phyloP scores from a whole-genome alignment of 1,284 basidiomycete genomes.

The Sanguinoderma infundibulare region DNA sequence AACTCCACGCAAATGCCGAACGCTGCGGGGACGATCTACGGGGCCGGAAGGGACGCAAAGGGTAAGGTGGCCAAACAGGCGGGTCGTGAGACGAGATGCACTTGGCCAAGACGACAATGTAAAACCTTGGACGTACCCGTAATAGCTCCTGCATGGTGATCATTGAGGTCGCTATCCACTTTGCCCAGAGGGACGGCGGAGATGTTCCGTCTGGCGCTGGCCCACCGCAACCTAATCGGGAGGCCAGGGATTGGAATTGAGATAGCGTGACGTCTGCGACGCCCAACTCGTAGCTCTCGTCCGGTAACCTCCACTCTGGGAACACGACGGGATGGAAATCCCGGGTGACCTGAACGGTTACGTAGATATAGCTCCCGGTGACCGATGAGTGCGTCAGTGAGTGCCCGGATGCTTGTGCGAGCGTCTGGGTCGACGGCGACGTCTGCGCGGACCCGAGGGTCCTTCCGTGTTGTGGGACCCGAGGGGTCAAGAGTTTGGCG shows the following conservation, averaged over 20 bases:
- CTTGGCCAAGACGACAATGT: background rate
- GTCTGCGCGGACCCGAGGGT: constrained; percentile 60
- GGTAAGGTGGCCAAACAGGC: constrained; percentile 3
- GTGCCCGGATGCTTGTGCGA: constrained; percentile 47
- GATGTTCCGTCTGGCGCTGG: constrained; percentile 35
- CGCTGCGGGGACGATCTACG: constrained; percentile 70
- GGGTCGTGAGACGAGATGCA: background rate
- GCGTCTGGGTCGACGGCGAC: constrained; percentile 64
- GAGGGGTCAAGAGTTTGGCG: constrained; percentile 31
- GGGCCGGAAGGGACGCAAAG: constrained; percentile 9
- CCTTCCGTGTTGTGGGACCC: constrained; percentile 34
- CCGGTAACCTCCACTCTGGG: constrained; percentile 74
- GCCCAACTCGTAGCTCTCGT: constrained; percentile 75
- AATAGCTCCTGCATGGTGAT: constrained; percentile 74
- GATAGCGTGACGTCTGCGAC: constrained; percentile 83
- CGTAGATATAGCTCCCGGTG: constrained; percentile 85
- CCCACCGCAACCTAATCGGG: constrained; percentile 50
- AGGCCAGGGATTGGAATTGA: constrained; percentile 79
- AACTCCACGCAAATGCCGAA: constrained; percentile 85
- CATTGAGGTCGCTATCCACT: constrained; percentile 60
- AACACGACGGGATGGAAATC: constrained; percentile 89
- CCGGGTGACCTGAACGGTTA: constrained; percentile 90
- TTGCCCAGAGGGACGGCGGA: constrained; percentile 61
- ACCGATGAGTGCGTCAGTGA: constrained; percentile 86
- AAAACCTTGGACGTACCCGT: constrained; percentile 52